Evolutionary conservation across 306 rosid genomes (phyloP), one percentile per base, ranked within the genome.

Genomic region (Pyrus pyrifolia): DNA sequence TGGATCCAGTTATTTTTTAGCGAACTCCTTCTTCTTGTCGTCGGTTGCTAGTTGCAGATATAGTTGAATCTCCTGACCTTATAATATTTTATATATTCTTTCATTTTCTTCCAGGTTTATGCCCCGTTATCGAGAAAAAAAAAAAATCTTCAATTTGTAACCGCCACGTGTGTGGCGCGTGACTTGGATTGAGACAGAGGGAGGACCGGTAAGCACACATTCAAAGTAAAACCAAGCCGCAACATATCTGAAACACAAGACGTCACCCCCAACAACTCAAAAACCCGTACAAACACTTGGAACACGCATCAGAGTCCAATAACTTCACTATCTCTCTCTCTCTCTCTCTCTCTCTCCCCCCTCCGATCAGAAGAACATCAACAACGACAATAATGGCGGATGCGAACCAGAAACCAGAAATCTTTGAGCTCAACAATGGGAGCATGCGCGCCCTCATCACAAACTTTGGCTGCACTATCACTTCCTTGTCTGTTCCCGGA

Each of bases 401-500:
- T 87, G 93, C 82, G 82, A 85, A 29, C 79, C 78, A 49, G 69
- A 87, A 87, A 66, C 79, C 98, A 6, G 93, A 90, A 87, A 85
- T 88, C 80, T 92, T 90, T 58, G 97, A 92, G 66, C 97, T 95
- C 83, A 82, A 83, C 91, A 95, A 95, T 90, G 99, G 97, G 15
- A 78, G 85, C 69, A 88, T 89, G 87, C 76, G 81, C 13, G 88
- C 88, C 52, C 81, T 88, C 70, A 30, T 95, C 78, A 77, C 97
- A 78, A 90, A 95, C 86, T 83, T 85, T 11, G 99, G 99, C 68
- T 95, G 99, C 90, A 89, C 97, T 5, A 92, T 95, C 86, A 89
- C 89, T 75, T 95, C 99, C 72, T 83, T 95, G 51, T 92, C 88
- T 21, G 87, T 95, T 2, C 99, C 99, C 2, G 86, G 58, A 70